Evolutionary conservation across 2,329 filamentous ascomycete species (phyloP).

Genomic region (Aspergillus pseudoglaucus): DNA sequence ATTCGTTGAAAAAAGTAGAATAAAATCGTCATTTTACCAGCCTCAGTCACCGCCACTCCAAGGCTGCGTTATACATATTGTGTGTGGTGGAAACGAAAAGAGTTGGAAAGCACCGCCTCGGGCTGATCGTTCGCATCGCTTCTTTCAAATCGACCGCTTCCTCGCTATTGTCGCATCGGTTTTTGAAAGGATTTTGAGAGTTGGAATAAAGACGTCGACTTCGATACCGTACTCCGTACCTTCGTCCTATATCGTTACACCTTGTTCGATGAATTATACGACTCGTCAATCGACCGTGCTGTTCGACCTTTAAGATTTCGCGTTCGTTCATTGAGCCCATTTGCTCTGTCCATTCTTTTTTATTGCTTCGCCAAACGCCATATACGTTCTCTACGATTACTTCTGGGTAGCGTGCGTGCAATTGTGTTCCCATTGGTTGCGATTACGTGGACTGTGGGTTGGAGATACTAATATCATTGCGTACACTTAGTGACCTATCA

Average conservation of each 20-base stretch:
- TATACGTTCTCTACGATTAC: background rate
- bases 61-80: background rate
- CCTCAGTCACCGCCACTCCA: background rate
- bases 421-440: background rate
- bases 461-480: background rate
- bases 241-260: conserved; percentile 1
- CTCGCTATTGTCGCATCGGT: too few relatives aligned
- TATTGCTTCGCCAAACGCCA: background rate
- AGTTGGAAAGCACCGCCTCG: too few relatives aligned
- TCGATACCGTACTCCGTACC: background rate
- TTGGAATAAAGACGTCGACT: background rate
- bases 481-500: conserved; percentile 11
- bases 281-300: conserved; percentile 5
- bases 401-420: background rate
- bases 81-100: too few relatives aligned
- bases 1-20: background rate
- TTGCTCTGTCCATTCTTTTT: conserved; percentile 20
- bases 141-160: too few relatives aligned
- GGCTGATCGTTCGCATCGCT: too few relatives aligned
- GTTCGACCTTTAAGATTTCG: conserved; percentile 5
- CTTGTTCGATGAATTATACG: conserved; percentile 7
- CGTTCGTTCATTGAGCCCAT: conserved; percentile 11
- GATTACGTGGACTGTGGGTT: background rate
- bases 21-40: too few relatives aligned
- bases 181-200: too few relatives aligned